Evolutionary conservation across 257 asterid genomes (phyloP).

Genomic region (Misopates orontium): DNA sequence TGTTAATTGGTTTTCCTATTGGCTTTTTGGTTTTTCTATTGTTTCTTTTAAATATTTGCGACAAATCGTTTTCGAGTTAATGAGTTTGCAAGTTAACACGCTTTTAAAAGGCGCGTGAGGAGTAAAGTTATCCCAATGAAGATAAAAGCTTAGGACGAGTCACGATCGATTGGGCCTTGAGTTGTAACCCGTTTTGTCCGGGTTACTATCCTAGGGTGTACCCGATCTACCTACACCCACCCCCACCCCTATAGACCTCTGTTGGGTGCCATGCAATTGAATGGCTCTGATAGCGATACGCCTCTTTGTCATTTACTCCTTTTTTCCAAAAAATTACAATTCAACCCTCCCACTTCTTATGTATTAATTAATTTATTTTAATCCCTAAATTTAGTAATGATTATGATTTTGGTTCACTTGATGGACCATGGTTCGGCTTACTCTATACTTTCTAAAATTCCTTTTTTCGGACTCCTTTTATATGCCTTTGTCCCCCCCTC

Average conservation of each 20-base stretch:
- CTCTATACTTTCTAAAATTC: conserved; percentile 26
- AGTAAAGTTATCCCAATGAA: conserved; percentile 20
- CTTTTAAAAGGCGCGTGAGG: conserved; percentile 38
- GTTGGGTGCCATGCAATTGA: conserved; percentile 53
- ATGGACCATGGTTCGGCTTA: conserved; percentile 23
- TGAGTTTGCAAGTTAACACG: background rate
- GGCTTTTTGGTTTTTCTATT: no score
- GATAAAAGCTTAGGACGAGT: conserved; percentile 42
- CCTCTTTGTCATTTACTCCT: conserved; percentile 26
- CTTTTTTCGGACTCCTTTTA: conserved; percentile 20
- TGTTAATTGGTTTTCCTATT: no score
- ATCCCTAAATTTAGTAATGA: background rate
- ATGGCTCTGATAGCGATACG: conserved; percentile 41
- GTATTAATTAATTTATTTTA: conserved; percentile 1
- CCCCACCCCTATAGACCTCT: conserved; percentile 29
- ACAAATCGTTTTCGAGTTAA: no score
- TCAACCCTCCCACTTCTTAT: conserved; percentile 4
- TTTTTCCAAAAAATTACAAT: conserved; percentile 35
- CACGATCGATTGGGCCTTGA: conserved; percentile 39
- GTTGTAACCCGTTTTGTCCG: conserved; percentile 63
- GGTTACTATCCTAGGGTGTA: conserved; percentile 42
- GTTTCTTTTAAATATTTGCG: no score
- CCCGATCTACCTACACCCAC: conserved; percentile 27
- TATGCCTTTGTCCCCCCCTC: conserved; percentile 28
- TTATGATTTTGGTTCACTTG: background rate